Base-by-base conservation (phyloP, 2,329 filamentous ascomycete genomes). In the Chaetomium sp. region DNA sequence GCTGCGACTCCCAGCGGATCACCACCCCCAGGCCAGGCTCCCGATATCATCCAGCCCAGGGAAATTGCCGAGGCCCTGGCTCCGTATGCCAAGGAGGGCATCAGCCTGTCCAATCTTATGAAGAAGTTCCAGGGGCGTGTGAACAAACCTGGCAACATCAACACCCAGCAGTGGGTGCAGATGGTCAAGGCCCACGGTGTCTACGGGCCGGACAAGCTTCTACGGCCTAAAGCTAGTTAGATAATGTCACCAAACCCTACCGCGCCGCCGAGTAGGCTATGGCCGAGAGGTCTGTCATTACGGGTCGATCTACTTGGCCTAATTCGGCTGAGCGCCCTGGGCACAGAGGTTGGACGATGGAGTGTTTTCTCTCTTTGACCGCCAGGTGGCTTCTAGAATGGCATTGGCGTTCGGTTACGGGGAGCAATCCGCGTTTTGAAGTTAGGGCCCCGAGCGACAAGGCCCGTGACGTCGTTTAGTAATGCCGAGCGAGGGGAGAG, bases 41-140 rank as follows among this genome's bases (percentile, higher is more conserved):
- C 66, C 84, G 86, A 87, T 65, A 84, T 87, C 65, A 72, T 85
- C 59, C 81, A 83, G 55, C 82, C 81, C 49, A 78, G 87, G 25
- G 83, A 83, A 7, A 73, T 79, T 25, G 71, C 76, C 50, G 64
- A 68, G 13, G 66, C 69, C 1, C 53, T 72, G 38, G 57, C 53
- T 10, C 62, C 62, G 29, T 62, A 70, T 27, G 66, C 69, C 25
- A 75, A 79, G 2, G 76, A 82, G 2, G 87, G 86, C 31, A 84
- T 89, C 63, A 78, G 78, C 0, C 83, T 88, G 56, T 78, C 78
- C 16, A 78, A 80, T 16, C 77, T 90, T 8, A 79, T 88, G 63
- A 82, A 80, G 67, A 75, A 78, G 47, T 89, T 89, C 72, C 75
- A 80, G 25, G 76, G 76, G 29, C 82, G 86, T 27, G 77, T 89